Evolutionary conservation across 73 alveolate genomes (phyloP), one percentile per base, ranked within the genome.

Genomic region (Chromera velia): DNA sequence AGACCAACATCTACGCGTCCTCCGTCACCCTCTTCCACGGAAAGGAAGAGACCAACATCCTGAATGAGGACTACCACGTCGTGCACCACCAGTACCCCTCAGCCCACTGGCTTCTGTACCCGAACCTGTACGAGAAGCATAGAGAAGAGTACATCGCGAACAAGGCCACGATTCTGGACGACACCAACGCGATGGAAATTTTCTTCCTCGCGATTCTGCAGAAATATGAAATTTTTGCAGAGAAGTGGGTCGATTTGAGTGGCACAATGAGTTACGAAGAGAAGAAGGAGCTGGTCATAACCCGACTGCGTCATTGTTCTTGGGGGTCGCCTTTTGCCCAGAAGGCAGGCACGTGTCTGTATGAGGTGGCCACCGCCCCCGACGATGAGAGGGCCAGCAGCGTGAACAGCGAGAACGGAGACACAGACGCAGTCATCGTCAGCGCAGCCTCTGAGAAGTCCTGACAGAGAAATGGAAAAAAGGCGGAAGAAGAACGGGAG

Each of bases 11-110:
- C 33, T 70, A 70, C 10, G 45, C 45, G 26, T 34, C 33, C 27
- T 34, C 67, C 45, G 78, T 70, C 26, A 70, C 78, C 0, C 33
- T 70, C 0, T 62, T 70, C 24, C 67, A 70, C n/a, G 78, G 78
- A 34, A n/a, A n/a, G n/a, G n/a, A n/a, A n/a, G 78, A 34, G 1
- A 34, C 45, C 78, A 70, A 70, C 45, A 65, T 70, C 27, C 32
- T 70, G n/a, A 70, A 70, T 28, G 78, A 70, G 45, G 78, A 70
- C 45, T 70, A 70, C n/a, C 78, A 70, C 9, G 78, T 70, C 28
- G 78, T 70, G 4, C 78, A 70, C 78, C 78, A 70, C 78, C 45
- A 70, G 45, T 70, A 70, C 45, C 78, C 78, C 45, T 62, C 67
- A 28, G 78, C 45, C 10, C 78, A 70, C 48, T 70, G 78, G 78